Conservation (phyloP, 2,329 filamentous ascomycete species). For the Lasiodiplodia sp. region DNA sequence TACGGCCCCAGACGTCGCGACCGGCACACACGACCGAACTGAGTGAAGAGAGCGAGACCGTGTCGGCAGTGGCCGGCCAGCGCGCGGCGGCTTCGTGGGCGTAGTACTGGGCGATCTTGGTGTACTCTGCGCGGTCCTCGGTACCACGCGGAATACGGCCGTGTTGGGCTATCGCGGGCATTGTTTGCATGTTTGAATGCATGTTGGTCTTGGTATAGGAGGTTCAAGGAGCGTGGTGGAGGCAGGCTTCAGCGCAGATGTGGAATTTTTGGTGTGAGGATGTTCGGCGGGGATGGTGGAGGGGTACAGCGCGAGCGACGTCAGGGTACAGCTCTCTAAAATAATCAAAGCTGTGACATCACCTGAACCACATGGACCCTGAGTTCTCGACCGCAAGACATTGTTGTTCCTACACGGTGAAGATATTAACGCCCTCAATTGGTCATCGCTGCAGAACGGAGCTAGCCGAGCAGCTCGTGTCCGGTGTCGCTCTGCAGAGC, state of each 20-base stretch:
- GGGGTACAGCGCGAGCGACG: background rate
- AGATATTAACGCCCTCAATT: background rate
- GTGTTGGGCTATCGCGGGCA: background rate
- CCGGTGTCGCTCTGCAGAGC: background rate
- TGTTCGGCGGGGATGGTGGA: background rate
- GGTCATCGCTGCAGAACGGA: background rate
- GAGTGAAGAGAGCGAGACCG: constrained; percentile 69
- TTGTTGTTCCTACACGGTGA: background rate
- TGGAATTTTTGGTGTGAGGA: background rate
- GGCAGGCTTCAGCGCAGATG: too few relatives aligned
- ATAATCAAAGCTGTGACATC: too few relatives aligned
- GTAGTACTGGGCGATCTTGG: constrained; percentile 17
- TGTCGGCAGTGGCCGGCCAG: constrained; percentile 42
- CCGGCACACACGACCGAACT: constrained; percentile 64
- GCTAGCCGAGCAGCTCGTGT: background rate
- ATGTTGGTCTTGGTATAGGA: background rate
- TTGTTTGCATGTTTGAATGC: background rate
- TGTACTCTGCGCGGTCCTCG: background rate
- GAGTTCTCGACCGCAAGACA: too few relatives aligned
- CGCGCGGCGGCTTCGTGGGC: constrained; percentile 34
- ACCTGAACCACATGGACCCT: too few relatives aligned
- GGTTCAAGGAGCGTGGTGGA: background rate
- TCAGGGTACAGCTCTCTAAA: background rate
- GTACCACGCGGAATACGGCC: constrained; percentile 13
- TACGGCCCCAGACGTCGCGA: constrained; percentile 73